Evolutionary conservation across 2,329 filamentous ascomycete species (phyloP).

Genomic region (Colletotrichum godetiae): DNA sequence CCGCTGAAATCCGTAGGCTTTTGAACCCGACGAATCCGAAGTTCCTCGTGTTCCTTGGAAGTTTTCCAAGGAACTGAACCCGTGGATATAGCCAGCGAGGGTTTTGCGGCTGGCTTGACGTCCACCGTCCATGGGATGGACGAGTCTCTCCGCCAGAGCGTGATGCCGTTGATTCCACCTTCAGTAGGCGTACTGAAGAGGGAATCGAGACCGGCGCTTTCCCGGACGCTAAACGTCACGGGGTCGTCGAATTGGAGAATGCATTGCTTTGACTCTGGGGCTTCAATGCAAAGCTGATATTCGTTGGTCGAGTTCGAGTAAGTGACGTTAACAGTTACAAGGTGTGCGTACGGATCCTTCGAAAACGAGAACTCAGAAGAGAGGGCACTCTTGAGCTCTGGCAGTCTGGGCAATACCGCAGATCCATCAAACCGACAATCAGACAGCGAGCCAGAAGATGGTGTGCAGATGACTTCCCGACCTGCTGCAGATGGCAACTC

Average conservation of each 20-base stretch:
- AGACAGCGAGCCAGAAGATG: slow-evolving; percentile 57
- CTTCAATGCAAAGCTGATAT: slow-evolving; percentile 75
- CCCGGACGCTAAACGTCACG: slow-evolving; percentile 69
- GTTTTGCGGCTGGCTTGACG: slow-evolving; percentile 59
- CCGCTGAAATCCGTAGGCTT: slow-evolving; percentile 63
- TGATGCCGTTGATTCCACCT: slow-evolving; percentile 74
- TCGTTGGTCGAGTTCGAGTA: slow-evolving; percentile 49
- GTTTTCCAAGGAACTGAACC: too few relatives aligned
- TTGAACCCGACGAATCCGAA: slow-evolving; percentile 41
- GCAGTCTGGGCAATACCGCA: slow-evolving; percentile 69
- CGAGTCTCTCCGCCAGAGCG: slow-evolving; percentile 88
- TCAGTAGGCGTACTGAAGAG: slow-evolving; percentile 74
- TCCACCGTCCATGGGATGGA: slow-evolving; percentile 80
- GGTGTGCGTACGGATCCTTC: slow-evolving; percentile 57
- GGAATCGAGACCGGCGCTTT: slow-evolving; percentile 67
- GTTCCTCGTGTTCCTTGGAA: slow-evolving; percentile 36
- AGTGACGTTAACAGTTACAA: slow-evolving; percentile 75
- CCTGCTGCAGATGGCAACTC: slow-evolving; percentile 78
- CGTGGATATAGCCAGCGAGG: background rate
- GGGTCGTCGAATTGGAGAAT: slow-evolving; percentile 74
- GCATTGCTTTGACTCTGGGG: slow-evolving; percentile 82
- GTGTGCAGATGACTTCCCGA: slow-evolving; percentile 66
- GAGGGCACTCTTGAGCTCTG: background rate
- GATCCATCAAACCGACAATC: slow-evolving; percentile 79
- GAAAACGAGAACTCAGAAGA: slow-evolving; percentile 51